Percentiles rank a stretch among this genome's conserved stretches.
phyloP scores from a whole-genome alignment of 1,284 basidiomycete genomes.

The Stereum hirsutum region DNA sequence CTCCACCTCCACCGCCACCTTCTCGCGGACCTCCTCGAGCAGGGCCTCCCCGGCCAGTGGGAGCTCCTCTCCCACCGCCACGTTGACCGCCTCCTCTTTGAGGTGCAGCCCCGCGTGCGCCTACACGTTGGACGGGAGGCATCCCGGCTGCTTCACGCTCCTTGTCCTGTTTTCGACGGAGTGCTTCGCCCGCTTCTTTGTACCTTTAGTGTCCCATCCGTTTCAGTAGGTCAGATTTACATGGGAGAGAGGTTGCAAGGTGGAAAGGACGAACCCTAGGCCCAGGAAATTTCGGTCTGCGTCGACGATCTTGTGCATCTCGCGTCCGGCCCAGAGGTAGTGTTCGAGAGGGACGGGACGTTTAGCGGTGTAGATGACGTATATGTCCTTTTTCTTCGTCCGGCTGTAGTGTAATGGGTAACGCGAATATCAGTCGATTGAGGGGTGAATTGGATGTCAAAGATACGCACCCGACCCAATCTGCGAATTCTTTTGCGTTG shows the following conservation, averaged over 20 bases:
- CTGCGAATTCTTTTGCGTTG: slow-evolving; percentile 97
- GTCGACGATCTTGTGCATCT: slow-evolving; percentile 91
- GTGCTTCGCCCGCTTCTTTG: slow-evolving; percentile 82
- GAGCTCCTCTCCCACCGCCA: slow-evolving; percentile 28
- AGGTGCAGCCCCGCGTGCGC: slow-evolving; percentile 65
- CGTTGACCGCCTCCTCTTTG: slow-evolving; percentile 55
- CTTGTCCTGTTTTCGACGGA: slow-evolving; percentile 94
- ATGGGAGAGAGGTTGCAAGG: not conserved
- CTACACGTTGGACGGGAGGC: slow-evolving; percentile 71
- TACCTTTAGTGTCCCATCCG: slow-evolving; percentile 42
- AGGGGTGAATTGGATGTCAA: not conserved
- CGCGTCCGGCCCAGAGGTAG: slow-evolving; percentile 89
- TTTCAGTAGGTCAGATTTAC: slow-evolving; percentile 3
- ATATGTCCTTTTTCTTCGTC: slow-evolving; percentile 99
- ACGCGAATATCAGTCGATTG: slow-evolving; percentile 7
- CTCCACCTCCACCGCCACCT: slow-evolving; percentile 34
- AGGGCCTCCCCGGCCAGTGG: slow-evolving; percentile 34
- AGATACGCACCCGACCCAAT: slow-evolving; percentile 91
- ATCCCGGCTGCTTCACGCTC: slow-evolving; percentile 92
- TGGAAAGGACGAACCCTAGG: slow-evolving; percentile 47
- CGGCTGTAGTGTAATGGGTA: slow-evolving; percentile 42
- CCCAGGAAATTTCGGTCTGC: slow-evolving; percentile 71
- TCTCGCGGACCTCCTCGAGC: slow-evolving; percentile 35
- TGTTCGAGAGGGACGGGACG: slow-evolving; percentile 97
- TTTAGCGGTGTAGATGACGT: slow-evolving; percentile 96